Evolutionary conservation across 2,329 filamentous ascomycete species (phyloP), one percentile per base, ranked within the genome.

Genomic region (Exophiala spinifera): DNA sequence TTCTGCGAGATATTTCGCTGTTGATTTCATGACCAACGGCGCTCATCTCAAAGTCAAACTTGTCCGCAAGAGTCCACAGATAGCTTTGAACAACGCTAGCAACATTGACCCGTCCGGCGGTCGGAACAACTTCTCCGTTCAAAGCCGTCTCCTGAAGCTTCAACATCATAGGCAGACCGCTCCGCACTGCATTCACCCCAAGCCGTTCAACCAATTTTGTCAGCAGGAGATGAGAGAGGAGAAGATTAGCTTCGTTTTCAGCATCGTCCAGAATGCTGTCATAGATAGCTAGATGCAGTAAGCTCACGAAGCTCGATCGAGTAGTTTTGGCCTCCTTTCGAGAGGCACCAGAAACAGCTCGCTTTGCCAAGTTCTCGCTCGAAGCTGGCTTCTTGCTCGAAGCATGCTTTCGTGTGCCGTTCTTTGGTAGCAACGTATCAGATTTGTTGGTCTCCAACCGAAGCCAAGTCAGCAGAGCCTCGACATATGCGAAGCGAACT

Each of bases 41-140:
- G 0, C 87, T 85, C 5, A 78, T 77, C 50, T 91, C 86, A 57
- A 95, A 86, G 43, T 88, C 82, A 59, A 96, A 91, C 51, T 83
- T 85, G 55, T 91, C 86, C 3, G 82, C 84, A 57, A 96, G 68
- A 0, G 83, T 81, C 86, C 88, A 92, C 55, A 96, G 84, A 70
- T 96, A 96, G 7, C 90, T 91, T 66, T 95, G 89, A 47, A 92
- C 89, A 53, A 97, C 75, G 66, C 88, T 91, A 25, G 88, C 90
- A 40, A 95, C 77, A 40, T 89, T 86, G 36, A 95, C 82, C 67
- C 92, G 94, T 25, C 86, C 81, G 3, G 15, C 20, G 39, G 83
- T 70, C 0, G 87, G 83, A 20, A 80, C 80, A 2, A 85, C 76
- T 14, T 61, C 53, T 15, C 55, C 57, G 8, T 66, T 70, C 4